Evolutionary conservation across 495 filamentous ascomycete species (phyloP).

Genomic region (Neurospora pannonica): DNA sequence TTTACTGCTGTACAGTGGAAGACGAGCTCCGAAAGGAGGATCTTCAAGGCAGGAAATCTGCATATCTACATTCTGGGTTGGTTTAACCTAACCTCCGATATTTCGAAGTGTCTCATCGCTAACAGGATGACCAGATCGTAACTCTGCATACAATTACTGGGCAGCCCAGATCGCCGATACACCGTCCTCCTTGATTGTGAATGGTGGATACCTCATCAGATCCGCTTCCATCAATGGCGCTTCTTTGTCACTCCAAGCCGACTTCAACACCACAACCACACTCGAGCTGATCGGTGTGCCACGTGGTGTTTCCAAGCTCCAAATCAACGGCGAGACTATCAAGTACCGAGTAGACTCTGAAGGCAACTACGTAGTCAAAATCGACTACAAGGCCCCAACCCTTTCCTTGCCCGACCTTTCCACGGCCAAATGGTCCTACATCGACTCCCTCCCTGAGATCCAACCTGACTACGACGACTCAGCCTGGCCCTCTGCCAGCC

Average conservation of each 20-base stretch:
- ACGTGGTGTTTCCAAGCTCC: slow-evolving; percentile 35
- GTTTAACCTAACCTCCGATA: not conserved
- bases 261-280: slow-evolving; percentile 58
- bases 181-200: slow-evolving; percentile 46
- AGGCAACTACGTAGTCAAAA: slow-evolving; percentile 44
- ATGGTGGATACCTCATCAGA: slow-evolving; percentile 69
- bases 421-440: slow-evolving; percentile 54
- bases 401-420: slow-evolving; percentile 47
- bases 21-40: slow-evolving; percentile 2
- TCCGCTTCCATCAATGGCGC: slow-evolving; percentile 42
- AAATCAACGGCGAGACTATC: slow-evolving; percentile 48
- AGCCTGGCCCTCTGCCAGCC: slow-evolving; percentile 49
- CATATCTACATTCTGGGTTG: slow-evolving; percentile 42
- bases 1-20: slow-evolving; percentile 7
- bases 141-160: slow-evolving; percentile 72
- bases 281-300: slow-evolving; percentile 57
- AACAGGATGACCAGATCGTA: slow-evolving; percentile 38
- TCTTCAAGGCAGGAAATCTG: slow-evolving; percentile 44
- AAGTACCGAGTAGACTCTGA: slow-evolving; percentile 32
- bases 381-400: slow-evolving; percentile 44
- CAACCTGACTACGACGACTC: slow-evolving; percentile 56
- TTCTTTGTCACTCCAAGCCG: slow-evolving; percentile 52
- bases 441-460: slow-evolving; percentile 65
- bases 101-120: not conserved
- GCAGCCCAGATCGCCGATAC: slow-evolving; percentile 40